A percentile compares a stretch with the other conserved stretches of the same genome.
phyloP scores from a whole-genome alignment of 352 stramenopile genomes.

The Pythium pyrilobum region DNA sequence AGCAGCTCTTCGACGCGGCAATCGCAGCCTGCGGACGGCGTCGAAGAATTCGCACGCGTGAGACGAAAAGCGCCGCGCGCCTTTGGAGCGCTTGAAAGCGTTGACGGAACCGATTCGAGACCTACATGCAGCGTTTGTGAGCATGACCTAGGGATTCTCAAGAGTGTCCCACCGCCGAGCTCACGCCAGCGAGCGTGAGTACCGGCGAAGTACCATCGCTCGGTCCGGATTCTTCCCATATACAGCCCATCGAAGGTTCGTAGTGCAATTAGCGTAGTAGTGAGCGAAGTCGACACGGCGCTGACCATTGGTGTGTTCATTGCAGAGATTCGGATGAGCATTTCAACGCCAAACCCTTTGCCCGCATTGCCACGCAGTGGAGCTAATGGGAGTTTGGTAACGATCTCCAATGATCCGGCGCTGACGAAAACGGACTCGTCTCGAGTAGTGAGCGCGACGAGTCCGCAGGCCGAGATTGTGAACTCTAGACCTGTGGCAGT shows the following conservation, averaged over 20 bases:
- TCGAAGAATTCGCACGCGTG: neutral
- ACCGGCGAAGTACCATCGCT: neutral
- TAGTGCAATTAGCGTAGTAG: neutral
- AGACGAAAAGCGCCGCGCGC: neutral
- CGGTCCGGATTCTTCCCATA: conserved; percentile 7
- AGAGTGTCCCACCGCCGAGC: neutral
- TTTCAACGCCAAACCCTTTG: too few species aligned
- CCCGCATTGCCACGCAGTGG: too few species aligned
- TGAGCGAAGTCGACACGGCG: too few species aligned
- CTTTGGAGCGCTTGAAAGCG: neutral
- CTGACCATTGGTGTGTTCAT: too few species aligned
- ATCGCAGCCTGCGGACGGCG: neutral
- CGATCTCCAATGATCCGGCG: too few species aligned
- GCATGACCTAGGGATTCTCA: conserved; percentile 12
- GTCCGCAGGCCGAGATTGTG: too few species aligned
- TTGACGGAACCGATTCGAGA: neutral
- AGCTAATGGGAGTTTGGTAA: too few species aligned
- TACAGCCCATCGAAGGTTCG: conserved; percentile 5
- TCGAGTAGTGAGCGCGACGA: too few species aligned
- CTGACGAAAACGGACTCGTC: too few species aligned
- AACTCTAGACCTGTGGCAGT: neutral
- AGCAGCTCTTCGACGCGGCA: neutral
- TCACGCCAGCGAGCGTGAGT: neutral
- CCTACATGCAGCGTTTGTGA: conserved; percentile 4
- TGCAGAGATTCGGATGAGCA: neutral